Percentiles rank a stretch among this genome's conserved stretches.
phyloP scores from a whole-genome alignment of 2,329 filamentous ascomycete species.

The Epichloe baconii region DNA sequence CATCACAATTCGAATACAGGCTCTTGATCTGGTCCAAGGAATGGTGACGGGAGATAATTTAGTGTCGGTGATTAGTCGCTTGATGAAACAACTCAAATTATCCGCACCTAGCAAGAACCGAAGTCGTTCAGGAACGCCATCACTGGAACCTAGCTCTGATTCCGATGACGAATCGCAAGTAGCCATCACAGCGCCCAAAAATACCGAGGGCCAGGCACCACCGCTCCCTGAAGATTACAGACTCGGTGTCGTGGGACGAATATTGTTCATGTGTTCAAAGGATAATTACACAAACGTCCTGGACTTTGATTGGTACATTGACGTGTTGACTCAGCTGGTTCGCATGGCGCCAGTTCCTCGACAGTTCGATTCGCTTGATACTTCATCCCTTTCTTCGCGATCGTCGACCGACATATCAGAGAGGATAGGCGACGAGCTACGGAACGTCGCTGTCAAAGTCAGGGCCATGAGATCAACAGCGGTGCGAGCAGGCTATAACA shows the following conservation, averaged over 20 bases:
- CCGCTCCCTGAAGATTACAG: constrained; percentile 78
- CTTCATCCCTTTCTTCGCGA: constrained; percentile 15
- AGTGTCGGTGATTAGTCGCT: constrained; percentile 66
- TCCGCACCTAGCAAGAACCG: constrained; percentile 39
- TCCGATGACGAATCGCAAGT: constrained; percentile 39
- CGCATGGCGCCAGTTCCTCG: constrained; percentile 48
- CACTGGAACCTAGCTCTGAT: constrained; percentile 30
- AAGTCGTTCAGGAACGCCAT: constrained; percentile 27
- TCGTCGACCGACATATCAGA: constrained; percentile 41
- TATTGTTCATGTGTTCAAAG: constrained; percentile 78
- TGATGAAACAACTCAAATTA: constrained; percentile 76
- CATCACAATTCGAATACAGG: constrained; percentile 88
- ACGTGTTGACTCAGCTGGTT: constrained; percentile 75
- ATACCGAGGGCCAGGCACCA: constrained; percentile 29
- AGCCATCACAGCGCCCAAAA: constrained; percentile 21
- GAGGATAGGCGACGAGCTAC: constrained; percentile 70
- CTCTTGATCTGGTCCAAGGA: constrained; percentile 78
- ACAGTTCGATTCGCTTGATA: constrained; percentile 23
- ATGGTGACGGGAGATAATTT: constrained; percentile 89
- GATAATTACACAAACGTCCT: constrained; percentile 75
- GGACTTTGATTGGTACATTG: constrained; percentile 97
- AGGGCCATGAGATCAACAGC: constrained; percentile 67
- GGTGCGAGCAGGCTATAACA: constrained; percentile 69
- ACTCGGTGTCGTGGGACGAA: constrained; percentile 65
- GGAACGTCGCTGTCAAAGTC: constrained; percentile 86